phyloP scores from a whole-genome alignment of 2,329 filamentous ascomycete species.

The Didymellaceae sp. region DNA sequence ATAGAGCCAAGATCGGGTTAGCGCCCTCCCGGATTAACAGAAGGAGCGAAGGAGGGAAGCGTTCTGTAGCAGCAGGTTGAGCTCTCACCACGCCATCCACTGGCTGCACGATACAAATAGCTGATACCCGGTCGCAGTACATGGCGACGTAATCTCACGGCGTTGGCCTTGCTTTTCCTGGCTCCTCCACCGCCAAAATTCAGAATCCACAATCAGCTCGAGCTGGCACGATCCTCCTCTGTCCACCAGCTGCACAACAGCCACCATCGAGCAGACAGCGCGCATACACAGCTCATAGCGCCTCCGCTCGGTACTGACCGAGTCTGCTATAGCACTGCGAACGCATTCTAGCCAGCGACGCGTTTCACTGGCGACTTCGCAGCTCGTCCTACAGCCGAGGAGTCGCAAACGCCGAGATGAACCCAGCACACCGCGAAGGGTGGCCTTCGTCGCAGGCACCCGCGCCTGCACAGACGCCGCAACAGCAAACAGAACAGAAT shows the following conservation, averaged over 20 bases:
- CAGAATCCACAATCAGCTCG: slow-evolving; percentile 25
- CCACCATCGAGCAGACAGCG: slow-evolving; percentile 21
- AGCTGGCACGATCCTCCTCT: slow-evolving; percentile 30
- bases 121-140: slow-evolving; percentile 25
- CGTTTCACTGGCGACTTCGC: slow-evolving; percentile 23
- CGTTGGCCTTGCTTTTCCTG: slow-evolving; percentile 20
- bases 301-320: slow-evolving; percentile 23
- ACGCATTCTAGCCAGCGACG: slow-evolving; percentile 20
- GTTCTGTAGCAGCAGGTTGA: slow-evolving; percentile 7
- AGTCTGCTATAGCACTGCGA: slow-evolving; percentile 21
- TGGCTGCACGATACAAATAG: slow-evolving; percentile 8
- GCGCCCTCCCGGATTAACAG: slow-evolving; percentile 12
- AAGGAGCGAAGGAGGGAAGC: slow-evolving; percentile 14
- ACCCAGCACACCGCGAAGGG: slow-evolving; percentile 50
- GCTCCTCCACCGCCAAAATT: slow-evolving; percentile 21
- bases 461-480: slow-evolving; percentile 51
- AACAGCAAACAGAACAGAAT: slow-evolving; percentile 44
- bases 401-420: slow-evolving; percentile 47
- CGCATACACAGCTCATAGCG: slow-evolving; percentile 16
- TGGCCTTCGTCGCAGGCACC: slow-evolving; percentile 55
- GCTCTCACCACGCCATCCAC: slow-evolving; percentile 11
- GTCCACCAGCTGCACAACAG: slow-evolving; percentile 28
- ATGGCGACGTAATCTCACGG: slow-evolving; percentile 24
- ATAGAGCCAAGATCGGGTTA: not conserved
- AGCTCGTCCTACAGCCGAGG: slow-evolving; percentile 34